These are phyloP conservation scores for Penicillium verrucosum DNA, from an alignment of 2,329 filamentous ascomycete species.

Conservation along the genomic window DNA sequence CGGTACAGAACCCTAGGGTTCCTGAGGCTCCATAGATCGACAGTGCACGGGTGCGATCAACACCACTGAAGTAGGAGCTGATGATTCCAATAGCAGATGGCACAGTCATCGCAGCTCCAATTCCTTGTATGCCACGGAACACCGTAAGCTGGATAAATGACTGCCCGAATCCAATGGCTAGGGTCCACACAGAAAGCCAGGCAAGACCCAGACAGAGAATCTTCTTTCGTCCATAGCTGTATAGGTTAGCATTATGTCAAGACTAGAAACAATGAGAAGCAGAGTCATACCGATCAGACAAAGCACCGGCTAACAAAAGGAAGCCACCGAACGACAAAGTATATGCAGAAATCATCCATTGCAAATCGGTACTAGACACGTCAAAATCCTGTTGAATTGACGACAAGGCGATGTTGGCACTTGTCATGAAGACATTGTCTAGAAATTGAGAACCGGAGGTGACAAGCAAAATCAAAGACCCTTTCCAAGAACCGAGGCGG, in stretches of 20 bases:
- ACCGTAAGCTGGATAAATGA: constrained; percentile 41
- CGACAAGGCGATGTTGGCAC: constrained; percentile 42
- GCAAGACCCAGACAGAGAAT: constrained; percentile 40
- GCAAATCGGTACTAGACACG: constrained; percentile 35
- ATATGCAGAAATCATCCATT: constrained; percentile 45
- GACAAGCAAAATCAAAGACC: constrained; percentile 38
- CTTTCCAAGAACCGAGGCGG: constrained; percentile 38
- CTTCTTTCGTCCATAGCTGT: constrained; percentile 37
- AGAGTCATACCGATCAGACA: constrained; percentile 31
- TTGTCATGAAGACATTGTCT: constrained; percentile 47
- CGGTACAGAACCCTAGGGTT: constrained; percentile 42
- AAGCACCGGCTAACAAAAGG: constrained; percentile 32
- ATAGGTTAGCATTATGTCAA: constrained; percentile 1
- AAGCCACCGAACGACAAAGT: constrained; percentile 42
- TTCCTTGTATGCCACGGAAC: constrained; percentile 47
- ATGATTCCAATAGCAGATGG: constrained; percentile 50
- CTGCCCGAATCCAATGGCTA: constrained; percentile 40
- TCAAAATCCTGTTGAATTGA: constrained; percentile 41
- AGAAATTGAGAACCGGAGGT: constrained; percentile 45
- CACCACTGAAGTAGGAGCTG: constrained; percentile 39
- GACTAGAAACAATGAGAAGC: not conserved
- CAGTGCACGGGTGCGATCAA: constrained; percentile 39
- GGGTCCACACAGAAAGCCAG: constrained; percentile 36
- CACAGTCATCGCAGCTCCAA: constrained; percentile 48
- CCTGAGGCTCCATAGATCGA: constrained; percentile 42